Evolutionary conservation across 2,329 filamentous ascomycete genomes (phyloP), one percentile per base, ranked within the genome.

Genomic region (Zymoseptoria ardabiliae): DNA sequence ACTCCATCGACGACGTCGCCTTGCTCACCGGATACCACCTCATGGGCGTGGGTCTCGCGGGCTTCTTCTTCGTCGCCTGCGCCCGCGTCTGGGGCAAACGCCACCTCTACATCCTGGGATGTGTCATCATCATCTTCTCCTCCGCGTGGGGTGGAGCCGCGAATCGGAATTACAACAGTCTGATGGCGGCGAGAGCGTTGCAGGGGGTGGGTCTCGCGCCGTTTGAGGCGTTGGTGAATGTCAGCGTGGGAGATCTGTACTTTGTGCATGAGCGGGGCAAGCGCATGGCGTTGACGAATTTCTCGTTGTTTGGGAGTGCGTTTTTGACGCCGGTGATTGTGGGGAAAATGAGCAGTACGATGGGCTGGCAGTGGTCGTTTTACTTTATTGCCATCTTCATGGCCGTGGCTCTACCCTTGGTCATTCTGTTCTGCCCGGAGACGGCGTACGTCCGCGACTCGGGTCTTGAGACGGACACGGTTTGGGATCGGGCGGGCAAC

Each of bases 71-170:
- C 74, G 91, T 97, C 2, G 90, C 93, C 0, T 90, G 88, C 0
- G 91, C 90, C 20, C 85, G 92, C 59, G 87, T 97, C 63, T 97
- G 90, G 89, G 93, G 93, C 48, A 97, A 96, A 75, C 83, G 92
- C 49, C 93, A 97, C 77, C 77, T 91, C 17, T 97, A 96, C 72
- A 75, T 97, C 23, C 68, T 95, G 2, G 91, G 91, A 7, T 86
- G 87, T 52, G 64, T 89, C 53, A 80, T 96, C 59, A 81, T 96
- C 67, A 82, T 95, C 50, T 78, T 82, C 50, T 88, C 87, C 59
- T 89, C 86, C 65, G 84, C 82, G 6, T 97, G 92, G 92, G 91
- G 84, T 25, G 90, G 90, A 28, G 84, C 81, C 0, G 85, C 83
- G 41, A 81, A 83, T 10, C 80, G 78, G 48, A 85, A 85, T 72